Evolutionary conservation across 2,329 filamentous ascomycete species (phyloP).

Genomic region (Cladobotryum mycophilum): DNA sequence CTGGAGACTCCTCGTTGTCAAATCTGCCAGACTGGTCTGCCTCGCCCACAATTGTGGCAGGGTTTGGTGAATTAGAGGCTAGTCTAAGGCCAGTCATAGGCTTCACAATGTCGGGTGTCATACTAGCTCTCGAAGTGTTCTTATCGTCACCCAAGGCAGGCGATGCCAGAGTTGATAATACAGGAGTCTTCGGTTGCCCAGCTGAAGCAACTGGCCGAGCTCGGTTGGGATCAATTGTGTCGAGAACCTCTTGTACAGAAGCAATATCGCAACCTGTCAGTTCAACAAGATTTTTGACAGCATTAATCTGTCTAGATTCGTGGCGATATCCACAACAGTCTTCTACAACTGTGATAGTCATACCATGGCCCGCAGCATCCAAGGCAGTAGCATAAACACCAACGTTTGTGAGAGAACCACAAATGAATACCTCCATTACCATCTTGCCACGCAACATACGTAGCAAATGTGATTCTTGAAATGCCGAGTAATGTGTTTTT

Average conservation of each 20-base stretch:
- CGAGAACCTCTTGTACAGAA: conserved; percentile 52
- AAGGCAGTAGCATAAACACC: conserved; percentile 87
- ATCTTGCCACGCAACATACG: conserved; percentile 75
- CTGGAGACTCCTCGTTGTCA: neutral
- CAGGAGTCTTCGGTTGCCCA: conserved; percentile 6
- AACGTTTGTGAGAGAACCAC: conserved; percentile 78
- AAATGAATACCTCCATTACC: conserved; percentile 83
- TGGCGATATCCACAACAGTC: conserved; percentile 82
- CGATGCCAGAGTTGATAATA: neutral
- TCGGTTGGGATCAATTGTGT: conserved; percentile 18
- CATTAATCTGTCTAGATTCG: conserved; percentile 60
- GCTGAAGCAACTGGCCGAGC: neutral
- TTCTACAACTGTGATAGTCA: conserved; percentile 78
- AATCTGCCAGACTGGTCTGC: neutral
- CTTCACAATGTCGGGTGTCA: conserved; percentile 24
- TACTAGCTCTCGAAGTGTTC: conserved; percentile 13
- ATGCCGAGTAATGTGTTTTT: conserved; percentile 85
- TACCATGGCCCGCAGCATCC: conserved; percentile 81
- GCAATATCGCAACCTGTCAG: conserved; percentile 67
- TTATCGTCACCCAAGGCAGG: conserved; percentile 1
- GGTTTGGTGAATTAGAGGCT: conserved; percentile 19
- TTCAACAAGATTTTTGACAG: conserved; percentile 64
- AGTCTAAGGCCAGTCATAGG: conserved; percentile 28
- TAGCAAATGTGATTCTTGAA: conserved; percentile 67
- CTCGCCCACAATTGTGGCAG: conserved; percentile 8